Base-by-base conservation (phyloP, 2,329 filamentous ascomycete genomes). In the Pseudogymnoascus destructans region DNA sequence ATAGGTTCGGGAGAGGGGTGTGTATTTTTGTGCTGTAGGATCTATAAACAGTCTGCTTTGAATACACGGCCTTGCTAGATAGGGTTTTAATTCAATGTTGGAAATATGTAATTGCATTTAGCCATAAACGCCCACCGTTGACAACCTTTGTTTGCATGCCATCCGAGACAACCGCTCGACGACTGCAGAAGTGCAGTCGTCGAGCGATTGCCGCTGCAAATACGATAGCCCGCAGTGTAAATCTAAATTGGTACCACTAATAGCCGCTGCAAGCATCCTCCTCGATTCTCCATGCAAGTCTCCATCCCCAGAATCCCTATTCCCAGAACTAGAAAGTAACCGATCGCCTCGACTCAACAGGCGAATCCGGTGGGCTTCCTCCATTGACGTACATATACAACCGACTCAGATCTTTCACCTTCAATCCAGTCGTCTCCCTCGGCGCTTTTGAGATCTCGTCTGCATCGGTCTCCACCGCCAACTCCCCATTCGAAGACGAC, bases 381-480 rank as follows among this genome's bases (percentile, higher is more conserved):
- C 60, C 60, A 55, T 62, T 62, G 6, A 57, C 57, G 32, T 62
- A 62, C 54, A 42, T 30, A 59, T 59, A 62, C 23, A 62, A 19
- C 52, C 60, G 57, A n/a, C 57, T 59, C 13, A 60, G 3, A 59
- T 62, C 59, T 13, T 57, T 59, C 8, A 62, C 40, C 46, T 32
- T 60, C 57, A 35, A 30, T 4, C 59, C 59, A 0, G 17, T 5
- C 17, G 15, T 19, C 35, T 59, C 57, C 3, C 46, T 27, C 23
- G 46, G 46, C 5, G 8, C 11, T 5, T 9, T 40, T 9, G 3
- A 19, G 9, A 19, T 9, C 4, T 11, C 36, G 3, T 40, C 36
- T 8, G 35, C 15, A 3, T 38, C 11, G 15, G 46, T 54, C 23
- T 54, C 10, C 7, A 54, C 46, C 23, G 23, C 46, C 21, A 54